Conservation (phyloP, 148 eudicot species). For the Chenopodium formosanum region DNA sequence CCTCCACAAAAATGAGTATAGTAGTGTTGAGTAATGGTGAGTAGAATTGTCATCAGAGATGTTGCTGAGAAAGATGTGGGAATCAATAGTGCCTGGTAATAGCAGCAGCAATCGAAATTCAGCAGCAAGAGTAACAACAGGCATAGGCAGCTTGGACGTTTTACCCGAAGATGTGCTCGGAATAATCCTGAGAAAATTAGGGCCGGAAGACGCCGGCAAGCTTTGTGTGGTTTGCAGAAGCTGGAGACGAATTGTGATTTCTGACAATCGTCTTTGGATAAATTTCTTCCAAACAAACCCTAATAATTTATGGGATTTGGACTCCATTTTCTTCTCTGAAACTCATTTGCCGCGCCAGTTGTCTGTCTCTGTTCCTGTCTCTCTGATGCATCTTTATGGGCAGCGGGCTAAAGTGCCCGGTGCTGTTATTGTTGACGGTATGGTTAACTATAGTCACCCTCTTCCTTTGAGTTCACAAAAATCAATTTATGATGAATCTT, state of each 20-base stretch:
- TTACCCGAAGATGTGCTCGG: slow-evolving; percentile 58
- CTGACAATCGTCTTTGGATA: slow-evolving; percentile 72
- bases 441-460: too few relatives aligned
- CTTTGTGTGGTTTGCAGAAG: slow-evolving; percentile 52
- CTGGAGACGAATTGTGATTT: slow-evolving; percentile 46
- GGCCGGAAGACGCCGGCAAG: slow-evolving; percentile 59
- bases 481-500: too few relatives aligned
- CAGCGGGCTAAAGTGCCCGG: slow-evolving; percentile 69
- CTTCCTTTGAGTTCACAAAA: too few relatives aligned
- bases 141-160: slow-evolving; percentile 56
- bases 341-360: slow-evolving; percentile 29
- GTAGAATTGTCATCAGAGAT: background rate
- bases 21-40: background rate
- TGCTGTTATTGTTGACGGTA: slow-evolving; percentile 79
- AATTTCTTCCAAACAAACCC: slow-evolving; percentile 46
- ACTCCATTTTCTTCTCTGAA: slow-evolving; percentile 66
- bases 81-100: background rate
- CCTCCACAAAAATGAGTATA: too few relatives aligned
- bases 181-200: slow-evolving; percentile 49
- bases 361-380: slow-evolving; percentile 26
- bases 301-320: slow-evolving; percentile 36
- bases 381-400: slow-evolving; percentile 58
- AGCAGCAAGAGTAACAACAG: background rate
- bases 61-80: background rate
- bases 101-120: background rate